phyloP scores from a whole-genome alignment of 116 monocot genomes.

The Papilionanthe hybrid region DNA sequence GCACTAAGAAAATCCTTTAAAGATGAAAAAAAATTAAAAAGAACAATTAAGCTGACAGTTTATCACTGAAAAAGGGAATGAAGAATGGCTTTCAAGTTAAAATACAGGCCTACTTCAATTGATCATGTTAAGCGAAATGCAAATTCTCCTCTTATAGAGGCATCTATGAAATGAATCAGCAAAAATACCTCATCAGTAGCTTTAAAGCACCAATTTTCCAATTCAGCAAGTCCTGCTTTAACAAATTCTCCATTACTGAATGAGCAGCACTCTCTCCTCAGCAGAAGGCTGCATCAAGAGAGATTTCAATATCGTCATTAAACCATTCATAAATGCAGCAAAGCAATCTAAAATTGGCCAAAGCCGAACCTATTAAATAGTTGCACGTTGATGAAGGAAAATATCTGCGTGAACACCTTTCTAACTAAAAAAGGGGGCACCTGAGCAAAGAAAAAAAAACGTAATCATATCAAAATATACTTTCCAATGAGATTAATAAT shows the following conservation, averaged over 20 bases:
- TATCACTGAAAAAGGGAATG: not conserved
- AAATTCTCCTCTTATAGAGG: not conserved
- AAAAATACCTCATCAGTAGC: conserved; percentile 85
- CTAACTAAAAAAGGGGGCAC: conserved; percentile 95
- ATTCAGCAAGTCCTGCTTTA: conserved; percentile 94
- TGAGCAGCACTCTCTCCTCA: conserved; percentile 97
- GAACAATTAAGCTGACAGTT: not conserved
- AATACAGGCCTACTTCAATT: not conserved
- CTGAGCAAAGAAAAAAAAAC: conserved; percentile 25
- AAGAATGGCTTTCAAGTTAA: too few relatives aligned
- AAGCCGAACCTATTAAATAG: conserved; percentile 81
- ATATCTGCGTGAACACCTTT: conserved; percentile 94
- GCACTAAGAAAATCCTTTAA: not conserved
- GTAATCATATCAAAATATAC: not conserved
- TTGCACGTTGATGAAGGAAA: conserved; percentile 96
- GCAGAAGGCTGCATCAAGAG: conserved; percentile 65
- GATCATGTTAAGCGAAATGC: not conserved
- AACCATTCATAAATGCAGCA: not conserved
- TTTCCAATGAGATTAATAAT: not conserved
- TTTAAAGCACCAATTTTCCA: conserved; percentile 87
- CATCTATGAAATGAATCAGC: not conserved
- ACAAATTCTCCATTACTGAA: conserved; percentile 99
- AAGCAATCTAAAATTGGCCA: not conserved
- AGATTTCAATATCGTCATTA: conserved; percentile 8
- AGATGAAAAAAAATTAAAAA: not conserved